Evolutionary conservation across 495 filamentous ascomycete genomes (phyloP).

Genomic region (Endocarpon pusillum): DNA sequence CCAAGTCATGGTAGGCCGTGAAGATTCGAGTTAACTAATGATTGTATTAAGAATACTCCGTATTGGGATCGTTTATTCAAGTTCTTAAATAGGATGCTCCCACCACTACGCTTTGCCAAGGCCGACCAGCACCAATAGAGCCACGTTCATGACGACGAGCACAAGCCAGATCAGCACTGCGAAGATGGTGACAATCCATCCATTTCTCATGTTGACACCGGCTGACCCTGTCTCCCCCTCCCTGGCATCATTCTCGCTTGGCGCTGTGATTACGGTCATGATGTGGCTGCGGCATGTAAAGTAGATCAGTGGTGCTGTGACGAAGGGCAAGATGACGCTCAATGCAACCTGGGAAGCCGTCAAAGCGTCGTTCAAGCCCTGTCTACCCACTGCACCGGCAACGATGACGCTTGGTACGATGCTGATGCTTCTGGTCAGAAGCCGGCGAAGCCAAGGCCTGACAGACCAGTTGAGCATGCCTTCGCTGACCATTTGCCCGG

Average conservation of each 20-base stretch:
- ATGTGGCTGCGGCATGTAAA: constrained; percentile 70
- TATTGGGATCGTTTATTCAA: too few relatives aligned
- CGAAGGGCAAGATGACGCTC: constrained; percentile 65
- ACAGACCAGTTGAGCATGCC: constrained; percentile 58
- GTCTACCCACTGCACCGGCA: constrained; percentile 54
- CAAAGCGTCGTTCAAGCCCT: constrained; percentile 55
- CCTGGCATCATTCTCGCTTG: constrained; percentile 3
- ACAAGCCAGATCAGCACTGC: constrained; percentile 47
- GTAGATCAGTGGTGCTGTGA: constrained; percentile 68
- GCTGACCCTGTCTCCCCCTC: constrained; percentile 11
- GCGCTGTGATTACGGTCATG: constrained; percentile 44
- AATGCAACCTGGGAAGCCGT: constrained; percentile 67
- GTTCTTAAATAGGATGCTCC: too few relatives aligned
- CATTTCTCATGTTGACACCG: constrained; percentile 42
- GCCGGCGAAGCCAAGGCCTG: constrained; percentile 51
- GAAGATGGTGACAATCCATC: constrained; percentile 34
- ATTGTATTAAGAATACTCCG: too few relatives aligned
- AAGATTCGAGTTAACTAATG: too few relatives aligned
- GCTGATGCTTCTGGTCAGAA: constrained; percentile 54
- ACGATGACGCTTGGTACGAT: constrained; percentile 73
- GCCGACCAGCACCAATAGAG: constrained; percentile 51
- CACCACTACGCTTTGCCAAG: constrained; percentile 28
- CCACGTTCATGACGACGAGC: constrained; percentile 57
- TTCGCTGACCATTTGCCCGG: constrained; percentile 70
- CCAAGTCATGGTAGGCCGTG: too few relatives aligned